Conservation (phyloP, 331 rosid species). For the Dryas integrifolia region DNA sequence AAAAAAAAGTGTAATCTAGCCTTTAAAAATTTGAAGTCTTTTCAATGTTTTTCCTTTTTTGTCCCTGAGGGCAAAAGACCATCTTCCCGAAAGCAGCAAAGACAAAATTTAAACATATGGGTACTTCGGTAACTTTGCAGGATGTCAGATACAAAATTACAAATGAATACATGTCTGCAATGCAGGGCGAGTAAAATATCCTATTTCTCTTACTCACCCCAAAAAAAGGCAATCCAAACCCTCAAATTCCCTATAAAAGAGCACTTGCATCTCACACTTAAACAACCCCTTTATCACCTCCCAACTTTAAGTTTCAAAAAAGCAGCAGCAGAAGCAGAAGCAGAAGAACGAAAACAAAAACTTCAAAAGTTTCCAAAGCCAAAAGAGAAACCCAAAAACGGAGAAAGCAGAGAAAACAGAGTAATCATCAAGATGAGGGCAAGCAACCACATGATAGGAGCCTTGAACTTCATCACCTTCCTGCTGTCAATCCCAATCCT, state of each 20-base stretch:
- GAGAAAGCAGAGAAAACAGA: neutral
- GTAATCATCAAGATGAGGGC: conserved; percentile 44
- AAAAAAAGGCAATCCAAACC: neutral
- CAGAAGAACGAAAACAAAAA: neutral
- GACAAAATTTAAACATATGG: neutral
- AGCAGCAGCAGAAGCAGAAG: neutral
- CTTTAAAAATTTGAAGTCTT: neutral
- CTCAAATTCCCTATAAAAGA: neutral
- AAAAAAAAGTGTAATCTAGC: too few species aligned
- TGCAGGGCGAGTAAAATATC: conserved; percentile 10
- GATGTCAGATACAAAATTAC: neutral
- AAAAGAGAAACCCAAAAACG: neutral
- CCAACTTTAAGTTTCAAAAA: neutral
- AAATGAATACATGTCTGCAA: conserved; percentile 11
- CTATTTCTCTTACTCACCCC: neutral
- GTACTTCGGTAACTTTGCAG: neutral
- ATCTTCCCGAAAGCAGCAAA: too few species aligned
- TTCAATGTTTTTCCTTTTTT: neutral
- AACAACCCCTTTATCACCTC: neutral
- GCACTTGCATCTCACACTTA: neutral
- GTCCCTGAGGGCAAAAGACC: neutral
- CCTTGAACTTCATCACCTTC: conserved; percentile 78
- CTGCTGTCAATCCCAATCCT: conserved; percentile 82
- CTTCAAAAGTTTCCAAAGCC: neutral
- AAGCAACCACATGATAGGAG: conserved; percentile 75